phyloP scores from a whole-genome alignment of 805 yeast species.

The Yueomyces sinensis region DNA sequence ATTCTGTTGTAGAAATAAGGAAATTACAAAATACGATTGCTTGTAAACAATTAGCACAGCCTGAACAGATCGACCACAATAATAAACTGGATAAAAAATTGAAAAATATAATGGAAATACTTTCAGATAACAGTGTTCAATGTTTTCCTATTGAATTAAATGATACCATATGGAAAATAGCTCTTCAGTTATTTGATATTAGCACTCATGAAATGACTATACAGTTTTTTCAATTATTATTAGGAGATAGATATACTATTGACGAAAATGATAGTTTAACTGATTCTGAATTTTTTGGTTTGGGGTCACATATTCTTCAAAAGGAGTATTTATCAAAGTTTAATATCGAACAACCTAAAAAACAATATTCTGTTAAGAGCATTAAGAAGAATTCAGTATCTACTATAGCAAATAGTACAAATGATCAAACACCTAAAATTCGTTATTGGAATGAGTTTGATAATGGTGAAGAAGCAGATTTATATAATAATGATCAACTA shows the following conservation, averaged over 20 bases:
- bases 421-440: background rate
- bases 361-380: background rate
- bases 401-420: background rate
- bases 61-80: background rate
- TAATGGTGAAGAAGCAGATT: slow-evolving; percentile 15
- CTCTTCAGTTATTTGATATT: slow-evolving; percentile 1
- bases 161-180: slow-evolving; percentile 15
- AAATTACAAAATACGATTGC: background rate
- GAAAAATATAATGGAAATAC: slow-evolving; percentile 2
- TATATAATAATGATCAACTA: slow-evolving; percentile 2
- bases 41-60: background rate
- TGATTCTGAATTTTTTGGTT: slow-evolving; percentile 12
- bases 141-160: slow-evolving; percentile 10
- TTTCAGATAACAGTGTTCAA: slow-evolving; percentile 12
- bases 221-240: slow-evolving; percentile 5
- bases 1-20: slow-evolving; percentile 12
- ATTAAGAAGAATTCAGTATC: background rate
- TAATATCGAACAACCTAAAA: background rate
- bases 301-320: slow-evolving; percentile 5
- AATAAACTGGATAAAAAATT: background rate
- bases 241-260: slow-evolving; percentile 9
- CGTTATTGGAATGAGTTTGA: slow-evolving; percentile 26
- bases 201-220: background rate
- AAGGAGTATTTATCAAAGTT: slow-evolving; percentile 1
- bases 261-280: slow-evolving; percentile 4